phyloP scores from a whole-genome alignment of 1,284 basidiomycete species.

The Ceraceosorus guamensis region DNA sequence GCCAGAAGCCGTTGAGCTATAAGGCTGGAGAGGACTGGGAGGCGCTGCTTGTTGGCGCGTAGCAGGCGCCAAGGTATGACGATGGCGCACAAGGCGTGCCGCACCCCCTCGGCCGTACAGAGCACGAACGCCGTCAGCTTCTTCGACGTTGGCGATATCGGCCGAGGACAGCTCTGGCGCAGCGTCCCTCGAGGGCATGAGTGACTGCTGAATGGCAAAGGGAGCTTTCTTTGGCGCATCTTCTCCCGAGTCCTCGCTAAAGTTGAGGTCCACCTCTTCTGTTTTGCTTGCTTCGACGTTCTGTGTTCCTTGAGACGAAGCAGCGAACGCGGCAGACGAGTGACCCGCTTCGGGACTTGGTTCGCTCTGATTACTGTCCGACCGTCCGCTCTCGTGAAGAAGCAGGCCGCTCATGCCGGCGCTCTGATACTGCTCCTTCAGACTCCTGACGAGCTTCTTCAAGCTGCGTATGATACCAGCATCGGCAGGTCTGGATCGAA shows the following conservation, averaged over 20 bases:
- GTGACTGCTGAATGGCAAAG: neutral
- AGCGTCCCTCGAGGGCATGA: neutral
- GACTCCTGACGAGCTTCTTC: constrained; percentile 29
- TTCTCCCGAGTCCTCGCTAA: neutral
- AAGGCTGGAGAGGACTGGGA: constrained; percentile 31
- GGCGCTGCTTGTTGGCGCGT: constrained; percentile 14
- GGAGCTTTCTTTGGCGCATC: neutral
- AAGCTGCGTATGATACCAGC: constrained; percentile 25
- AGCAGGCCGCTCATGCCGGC: constrained; percentile 29
- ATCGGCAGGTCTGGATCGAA: constrained; percentile 20
- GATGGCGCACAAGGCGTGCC: neutral
- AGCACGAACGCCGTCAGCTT: no score
- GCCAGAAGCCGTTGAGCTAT: no score
- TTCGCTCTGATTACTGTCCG: constrained; percentile 7
- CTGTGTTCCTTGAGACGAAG: neutral
- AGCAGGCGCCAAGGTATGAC: neutral
- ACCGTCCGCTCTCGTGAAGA: constrained; percentile 8
- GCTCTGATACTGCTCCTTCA: constrained; percentile 30
- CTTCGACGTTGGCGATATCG: neutral
- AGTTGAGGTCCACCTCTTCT: neutral
- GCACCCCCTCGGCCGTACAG: neutral
- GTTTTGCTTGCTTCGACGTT: no score
- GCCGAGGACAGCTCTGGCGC: neutral
- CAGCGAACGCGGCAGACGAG: constrained; percentile 1
- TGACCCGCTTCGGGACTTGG: constrained; percentile 2